phyloP scores from a whole-genome alignment of 2,329 filamentous ascomycete species.

The Cadophora sp. region DNA sequence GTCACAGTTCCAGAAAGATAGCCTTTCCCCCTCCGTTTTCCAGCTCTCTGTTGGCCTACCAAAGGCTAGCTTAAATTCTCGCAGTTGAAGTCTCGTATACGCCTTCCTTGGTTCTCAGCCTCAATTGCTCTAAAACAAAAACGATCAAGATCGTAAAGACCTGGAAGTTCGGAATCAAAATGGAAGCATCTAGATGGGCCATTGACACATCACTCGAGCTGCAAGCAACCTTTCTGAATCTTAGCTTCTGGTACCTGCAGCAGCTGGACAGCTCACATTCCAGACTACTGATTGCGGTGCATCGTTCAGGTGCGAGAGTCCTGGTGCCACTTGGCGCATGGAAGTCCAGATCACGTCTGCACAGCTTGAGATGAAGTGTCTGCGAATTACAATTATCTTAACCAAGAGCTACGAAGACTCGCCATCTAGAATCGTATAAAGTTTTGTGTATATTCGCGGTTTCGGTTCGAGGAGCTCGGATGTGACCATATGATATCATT shows the following conservation, averaged over 20 bases:
- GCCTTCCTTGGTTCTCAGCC: not conserved
- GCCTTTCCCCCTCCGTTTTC: too few relatives aligned
- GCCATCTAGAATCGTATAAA: not conserved
- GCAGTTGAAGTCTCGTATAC: not conserved
- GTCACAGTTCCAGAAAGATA: too few relatives aligned
- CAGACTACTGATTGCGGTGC: not conserved
- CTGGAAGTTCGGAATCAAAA: not conserved
- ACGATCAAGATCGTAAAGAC: not conserved
- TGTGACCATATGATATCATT: not conserved
- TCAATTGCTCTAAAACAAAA: not conserved
- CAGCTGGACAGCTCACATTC: not conserved
- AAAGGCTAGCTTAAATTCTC: not conserved
- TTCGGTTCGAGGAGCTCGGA: not conserved
- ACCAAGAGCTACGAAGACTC: not conserved
- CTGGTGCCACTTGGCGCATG: not conserved
- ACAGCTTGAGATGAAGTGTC: constrained; percentile 5
- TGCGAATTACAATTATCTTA: not conserved
- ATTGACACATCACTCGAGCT: not conserved
- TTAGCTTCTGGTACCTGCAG: constrained; percentile 15
- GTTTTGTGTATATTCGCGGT: not conserved
- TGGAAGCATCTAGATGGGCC: not conserved
- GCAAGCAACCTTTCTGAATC: not conserved
- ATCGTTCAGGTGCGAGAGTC: not conserved
- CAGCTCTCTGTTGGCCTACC: too few relatives aligned
- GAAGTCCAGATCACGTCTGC: not conserved